A percentile compares a stretch with the other conserved stretches of the same genome.
Evolutionary conservation across 176 grass and related monocot species (phyloP).

Genomic region (Juncus effusus): DNA sequence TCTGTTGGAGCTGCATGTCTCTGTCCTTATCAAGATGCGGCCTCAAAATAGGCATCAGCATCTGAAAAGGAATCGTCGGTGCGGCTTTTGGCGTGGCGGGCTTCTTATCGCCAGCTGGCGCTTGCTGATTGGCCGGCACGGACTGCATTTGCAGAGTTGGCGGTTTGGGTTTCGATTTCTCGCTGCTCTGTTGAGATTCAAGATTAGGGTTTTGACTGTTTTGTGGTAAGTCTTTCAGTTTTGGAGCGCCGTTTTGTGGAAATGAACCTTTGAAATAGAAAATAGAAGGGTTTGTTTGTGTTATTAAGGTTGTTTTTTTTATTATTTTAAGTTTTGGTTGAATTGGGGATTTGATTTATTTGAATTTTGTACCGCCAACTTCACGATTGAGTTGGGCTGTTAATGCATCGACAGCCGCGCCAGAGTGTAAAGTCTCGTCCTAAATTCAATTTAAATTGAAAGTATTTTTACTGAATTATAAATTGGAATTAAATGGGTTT

Average conservation of each 20-base stretch:
- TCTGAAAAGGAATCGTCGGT: slow-evolving; percentile 81
- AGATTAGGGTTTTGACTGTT: slow-evolving; percentile 35
- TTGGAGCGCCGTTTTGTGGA: slow-evolving; percentile 42
- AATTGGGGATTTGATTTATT: background rate
- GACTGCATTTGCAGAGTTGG: slow-evolving; percentile 47
- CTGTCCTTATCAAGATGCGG: slow-evolving; percentile 80
- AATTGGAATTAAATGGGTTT: slow-evolving; percentile 20
- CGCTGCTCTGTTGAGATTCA: slow-evolving; percentile 40
- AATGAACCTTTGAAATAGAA: slow-evolving; percentile 38
- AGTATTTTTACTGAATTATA: slow-evolving; percentile 14
- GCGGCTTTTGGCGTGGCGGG: slow-evolving; percentile 29
- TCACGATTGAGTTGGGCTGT: slow-evolving; percentile 87
- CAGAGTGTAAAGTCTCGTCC: slow-evolving; percentile 94
- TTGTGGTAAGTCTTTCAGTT: slow-evolving; percentile 41
- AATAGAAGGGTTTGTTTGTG: background rate
- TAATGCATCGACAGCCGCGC: slow-evolving; percentile 89
- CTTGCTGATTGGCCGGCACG: slow-evolving; percentile 38
- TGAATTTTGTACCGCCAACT: slow-evolving; percentile 48
- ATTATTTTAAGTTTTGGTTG: background rate
- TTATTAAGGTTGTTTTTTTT: background rate
- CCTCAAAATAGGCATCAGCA: slow-evolving; percentile 91
- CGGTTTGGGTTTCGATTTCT: slow-evolving; percentile 49
- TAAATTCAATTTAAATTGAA: slow-evolving; percentile 30
- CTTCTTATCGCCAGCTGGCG: slow-evolving; percentile 42
- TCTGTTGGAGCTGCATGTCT: slow-evolving; percentile 79